Base-by-base conservation (phyloP, 768 basidiomycete genomes). In the Mycena epipterygia region DNA sequence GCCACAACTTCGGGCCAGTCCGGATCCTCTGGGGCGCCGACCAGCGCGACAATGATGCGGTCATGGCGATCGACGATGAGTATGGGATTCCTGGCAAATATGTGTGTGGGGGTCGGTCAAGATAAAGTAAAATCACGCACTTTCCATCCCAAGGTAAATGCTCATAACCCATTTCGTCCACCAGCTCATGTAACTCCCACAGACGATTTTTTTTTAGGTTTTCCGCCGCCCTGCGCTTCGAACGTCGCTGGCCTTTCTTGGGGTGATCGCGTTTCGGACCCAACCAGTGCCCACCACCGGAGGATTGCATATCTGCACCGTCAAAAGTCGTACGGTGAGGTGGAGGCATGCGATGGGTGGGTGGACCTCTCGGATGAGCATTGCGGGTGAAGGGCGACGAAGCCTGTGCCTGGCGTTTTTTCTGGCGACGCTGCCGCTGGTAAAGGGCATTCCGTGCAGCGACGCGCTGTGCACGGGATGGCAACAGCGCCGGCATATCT, bases 1-100 rank as follows among this genome's bases (percentile, higher is more conserved):
- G n/a, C n/a, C n/a, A n/a, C n/a, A n/a, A n/a, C n/a, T n/a, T n/a
- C n/a, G n/a, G n/a, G n/a, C 51, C 12, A 25, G 25, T 16, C 56
- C 56, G 13, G 48, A 39, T 72, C 68, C n/a, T 63, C 65, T 21
- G 74, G 73, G 23, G 62, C n/a, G 9, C 63, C 67, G 17, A 60
- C 73, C 16, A 76, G 55, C 27, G 60, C 59, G 2, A 30, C 53
- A 23, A 73, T 57, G 21, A 73, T 30, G 8, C 67, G 42, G 7
- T 61, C 73, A 19, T 60, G 41, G 37, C 39, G 48, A 30, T 74
- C 70, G 14, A 64, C 23, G 30, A 74, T 59, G 27, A 67, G 61
- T 4, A 53, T 21, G 12, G 62, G 62, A 14, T 44, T 16, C 25
- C 62, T 64, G 61, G n/a, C 0, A 19, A 35, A 46, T 23, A 33